These are phyloP conservation scores for Angomonas desouzai DNA, from an alignment of 208 protist species.

Conservation along the genomic window DNA sequence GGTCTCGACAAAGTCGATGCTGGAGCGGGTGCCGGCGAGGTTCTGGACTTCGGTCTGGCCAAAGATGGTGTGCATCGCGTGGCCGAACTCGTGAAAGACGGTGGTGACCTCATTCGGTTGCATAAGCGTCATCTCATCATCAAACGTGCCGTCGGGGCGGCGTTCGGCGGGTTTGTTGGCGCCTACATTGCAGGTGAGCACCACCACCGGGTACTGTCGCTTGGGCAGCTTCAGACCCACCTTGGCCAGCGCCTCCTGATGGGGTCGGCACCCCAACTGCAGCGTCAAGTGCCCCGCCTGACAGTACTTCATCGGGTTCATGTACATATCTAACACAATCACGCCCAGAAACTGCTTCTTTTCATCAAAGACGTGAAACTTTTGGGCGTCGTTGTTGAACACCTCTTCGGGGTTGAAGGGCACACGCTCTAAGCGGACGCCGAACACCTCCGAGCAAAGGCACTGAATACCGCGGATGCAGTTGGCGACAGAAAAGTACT, in stretches of 20 bases:
- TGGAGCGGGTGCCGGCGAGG: constrained; percentile 86
- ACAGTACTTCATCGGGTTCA: constrained; percentile 83
- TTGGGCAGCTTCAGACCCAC: constrained; percentile 78
- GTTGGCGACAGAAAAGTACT: constrained; percentile 91
- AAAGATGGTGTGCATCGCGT: constrained; percentile 93
- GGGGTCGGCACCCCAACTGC: constrained; percentile 82
- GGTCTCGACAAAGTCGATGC: constrained; percentile 93
- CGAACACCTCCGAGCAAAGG: constrained; percentile 89
- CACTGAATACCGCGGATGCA: constrained; percentile 88
- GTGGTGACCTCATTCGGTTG: constrained; percentile 87
- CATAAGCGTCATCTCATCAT: constrained; percentile 85
- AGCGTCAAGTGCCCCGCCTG: constrained; percentile 88
- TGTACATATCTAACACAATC: constrained; percentile 92
- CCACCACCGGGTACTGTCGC: constrained; percentile 88
- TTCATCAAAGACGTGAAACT: constrained; percentile 88
- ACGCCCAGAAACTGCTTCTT: constrained; percentile 78
- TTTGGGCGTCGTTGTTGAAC: constrained; percentile 78
- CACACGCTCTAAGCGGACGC: constrained; percentile 75
- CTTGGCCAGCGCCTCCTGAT: constrained; percentile 64
- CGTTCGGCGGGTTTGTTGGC: constrained; percentile 26
- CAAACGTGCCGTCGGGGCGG: constrained; percentile 55
- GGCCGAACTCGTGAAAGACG: constrained; percentile 93
- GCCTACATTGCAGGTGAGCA: constrained; percentile 89
- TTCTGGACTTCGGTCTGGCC: constrained; percentile 91
- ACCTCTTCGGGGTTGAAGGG: constrained; percentile 71